A percentile compares a stretch with the other conserved stretches of the same genome.
phyloP scores from a whole-genome alignment of 495 filamentous ascomycete genomes.

The Talaromyces adpressus region DNA sequence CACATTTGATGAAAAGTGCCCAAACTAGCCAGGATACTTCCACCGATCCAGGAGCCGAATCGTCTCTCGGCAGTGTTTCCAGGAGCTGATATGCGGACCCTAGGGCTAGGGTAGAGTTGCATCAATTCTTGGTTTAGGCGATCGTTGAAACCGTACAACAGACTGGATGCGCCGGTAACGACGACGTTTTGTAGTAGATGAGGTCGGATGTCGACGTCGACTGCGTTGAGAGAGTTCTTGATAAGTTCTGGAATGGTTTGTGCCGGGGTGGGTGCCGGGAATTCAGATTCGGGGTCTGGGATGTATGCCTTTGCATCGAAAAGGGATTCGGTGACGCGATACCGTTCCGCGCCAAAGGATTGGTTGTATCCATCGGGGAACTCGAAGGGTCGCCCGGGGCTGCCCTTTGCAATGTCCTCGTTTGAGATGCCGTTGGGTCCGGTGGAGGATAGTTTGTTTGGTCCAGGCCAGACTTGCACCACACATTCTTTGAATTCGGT shows the following conservation, averaged over 20 bases:
- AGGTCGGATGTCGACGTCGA: conserved; percentile 86
- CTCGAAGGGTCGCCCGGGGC: conserved; percentile 81
- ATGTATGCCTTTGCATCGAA: conserved; percentile 69
- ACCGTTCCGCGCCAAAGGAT: conserved; percentile 82
- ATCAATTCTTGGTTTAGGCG: conserved; percentile 77
- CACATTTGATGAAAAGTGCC: conserved; percentile 99
- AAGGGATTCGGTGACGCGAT: conserved; percentile 74
- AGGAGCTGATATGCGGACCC: conserved; percentile 77
- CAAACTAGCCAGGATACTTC: conserved; percentile 90
- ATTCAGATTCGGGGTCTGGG: conserved; percentile 33
- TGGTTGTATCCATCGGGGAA: conserved; percentile 95
- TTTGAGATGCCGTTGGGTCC: conserved; percentile 53
- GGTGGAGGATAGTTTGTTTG: conserved; percentile 54
- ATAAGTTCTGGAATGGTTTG: conserved; percentile 78
- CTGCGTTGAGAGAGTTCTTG: conserved; percentile 62
- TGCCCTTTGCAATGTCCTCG: conserved; percentile 57
- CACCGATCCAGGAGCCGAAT: conserved; percentile 92
- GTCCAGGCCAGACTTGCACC: conserved; percentile 87
- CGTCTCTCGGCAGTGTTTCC: conserved; percentile 79
- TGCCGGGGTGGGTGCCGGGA: conserved; percentile 48
- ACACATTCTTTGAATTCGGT: conserved; percentile 97
- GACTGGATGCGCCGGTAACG: conserved; percentile 76
- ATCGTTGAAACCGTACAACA: conserved; percentile 86
- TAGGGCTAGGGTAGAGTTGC: conserved; percentile 67
- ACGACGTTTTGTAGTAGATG: conserved; percentile 83